These are phyloP conservation scores for Alternaria atra DNA, from an alignment of 2,329 filamentous ascomycete genomes.

Conservation along the genomic window DNA sequence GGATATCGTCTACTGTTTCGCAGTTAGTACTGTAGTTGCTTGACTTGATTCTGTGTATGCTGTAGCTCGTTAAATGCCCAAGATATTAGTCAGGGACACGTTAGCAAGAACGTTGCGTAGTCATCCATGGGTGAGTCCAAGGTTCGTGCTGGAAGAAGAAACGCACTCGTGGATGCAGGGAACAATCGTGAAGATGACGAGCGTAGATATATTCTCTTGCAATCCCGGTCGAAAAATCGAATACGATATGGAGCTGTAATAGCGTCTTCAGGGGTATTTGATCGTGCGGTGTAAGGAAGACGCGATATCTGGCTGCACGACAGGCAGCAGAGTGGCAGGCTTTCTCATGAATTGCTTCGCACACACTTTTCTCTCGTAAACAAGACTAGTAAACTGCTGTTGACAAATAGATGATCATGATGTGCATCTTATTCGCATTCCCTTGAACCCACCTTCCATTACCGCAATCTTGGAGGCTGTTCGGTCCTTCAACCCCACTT, in stretches of 20 bases:
- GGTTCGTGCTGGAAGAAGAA: neutral
- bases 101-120: neutral
- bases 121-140: neutral
- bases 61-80: neutral
- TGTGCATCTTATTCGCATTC: neutral
- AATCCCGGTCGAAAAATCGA: neutral
- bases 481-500: constrained; percentile 5
- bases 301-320: neutral
- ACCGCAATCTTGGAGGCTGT: neutral
- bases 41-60: neutral
- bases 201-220: neutral
- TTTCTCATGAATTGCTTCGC: neutral
- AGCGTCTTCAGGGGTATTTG: neutral
- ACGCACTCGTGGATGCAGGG: neutral
- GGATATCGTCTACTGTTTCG: neutral
- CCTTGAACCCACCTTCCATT: neutral
- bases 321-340: neutral
- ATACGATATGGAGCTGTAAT: neutral
- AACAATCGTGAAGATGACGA: neutral
- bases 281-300: neutral
- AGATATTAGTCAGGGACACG: neutral
- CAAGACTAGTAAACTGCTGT: neutral
- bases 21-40: neutral
- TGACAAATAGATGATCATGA: neutral
- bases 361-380: neutral